These are phyloP conservation scores for Plenodomus biglobosus DNA, from an alignment of 2,329 filamentous ascomycete genomes.

Conservation along the genomic window DNA sequence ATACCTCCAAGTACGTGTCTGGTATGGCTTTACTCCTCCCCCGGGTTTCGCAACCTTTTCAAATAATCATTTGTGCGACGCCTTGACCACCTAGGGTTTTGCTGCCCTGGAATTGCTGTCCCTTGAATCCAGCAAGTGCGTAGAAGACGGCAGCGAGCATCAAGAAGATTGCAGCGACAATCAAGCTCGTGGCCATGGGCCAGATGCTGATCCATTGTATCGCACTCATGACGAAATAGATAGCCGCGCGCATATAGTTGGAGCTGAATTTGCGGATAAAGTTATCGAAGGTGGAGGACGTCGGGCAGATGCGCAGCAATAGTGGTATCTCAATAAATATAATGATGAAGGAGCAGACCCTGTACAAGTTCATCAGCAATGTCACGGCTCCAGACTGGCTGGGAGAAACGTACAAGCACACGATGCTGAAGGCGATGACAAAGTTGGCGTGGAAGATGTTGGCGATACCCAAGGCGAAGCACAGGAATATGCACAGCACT, in stretches of 20 bases:
- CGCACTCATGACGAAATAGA: slow-evolving; percentile 78
- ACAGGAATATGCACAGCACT: slow-evolving; percentile 64
- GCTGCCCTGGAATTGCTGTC: slow-evolving; percentile 84
- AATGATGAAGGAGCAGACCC: slow-evolving; percentile 53
- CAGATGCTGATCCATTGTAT: slow-evolving; percentile 84
- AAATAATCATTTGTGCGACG: slow-evolving; percentile 95
- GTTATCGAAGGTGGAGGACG: slow-evolving; percentile 81
- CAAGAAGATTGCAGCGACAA: slow-evolving; percentile 83
- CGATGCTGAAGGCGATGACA: slow-evolving; percentile 60
- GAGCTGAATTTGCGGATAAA: slow-evolving; percentile 91
- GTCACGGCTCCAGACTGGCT: no score
- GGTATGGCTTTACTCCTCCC: neutral
- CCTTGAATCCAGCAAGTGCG: slow-evolving; percentile 73
- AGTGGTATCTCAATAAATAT: slow-evolving; percentile 75
- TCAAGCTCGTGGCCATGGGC: slow-evolving; percentile 65
- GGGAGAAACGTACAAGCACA: slow-evolving; percentile 49
- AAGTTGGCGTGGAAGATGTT: slow-evolving; percentile 65
- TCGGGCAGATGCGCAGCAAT: slow-evolving; percentile 95
- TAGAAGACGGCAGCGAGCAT: slow-evolving; percentile 80
- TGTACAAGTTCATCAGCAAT: slow-evolving; percentile 23
- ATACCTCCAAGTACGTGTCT: slow-evolving; percentile 1
- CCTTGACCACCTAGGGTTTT: slow-evolving; percentile 95
- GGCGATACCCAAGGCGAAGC: slow-evolving; percentile 67
- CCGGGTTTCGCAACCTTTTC: slow-evolving; percentile 3
- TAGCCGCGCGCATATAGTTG: slow-evolving; percentile 92